Conservation (phyloP, 306 rosid species). For the Macrotyloma uniflorum region DNA sequence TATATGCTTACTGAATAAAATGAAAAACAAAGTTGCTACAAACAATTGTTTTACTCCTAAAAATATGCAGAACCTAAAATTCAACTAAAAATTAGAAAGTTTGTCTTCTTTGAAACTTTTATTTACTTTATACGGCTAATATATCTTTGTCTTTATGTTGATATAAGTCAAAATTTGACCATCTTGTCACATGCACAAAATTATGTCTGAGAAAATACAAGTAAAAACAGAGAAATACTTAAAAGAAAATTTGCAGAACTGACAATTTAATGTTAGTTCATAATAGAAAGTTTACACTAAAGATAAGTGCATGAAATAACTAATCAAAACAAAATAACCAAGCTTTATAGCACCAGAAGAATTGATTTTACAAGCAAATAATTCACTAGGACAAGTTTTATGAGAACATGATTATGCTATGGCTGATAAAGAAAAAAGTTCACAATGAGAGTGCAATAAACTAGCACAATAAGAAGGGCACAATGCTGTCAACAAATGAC, state of each 20-base stretch:
- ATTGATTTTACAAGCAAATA: constrained; percentile 5
- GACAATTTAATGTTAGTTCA: not conserved
- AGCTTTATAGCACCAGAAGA: not conserved
- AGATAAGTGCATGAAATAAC: not conserved
- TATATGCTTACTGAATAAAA: not conserved
- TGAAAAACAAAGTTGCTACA: not conserved
- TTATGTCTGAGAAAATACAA: not conserved
- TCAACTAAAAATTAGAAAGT: not conserved
- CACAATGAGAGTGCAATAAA: not conserved
- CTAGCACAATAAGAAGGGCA: not conserved
- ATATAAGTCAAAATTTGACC: not conserved
- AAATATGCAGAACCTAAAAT: not conserved
- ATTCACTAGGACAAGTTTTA: not conserved
- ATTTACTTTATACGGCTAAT: too few relatives aligned
- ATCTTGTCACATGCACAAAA: not conserved
- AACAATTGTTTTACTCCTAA: not conserved
- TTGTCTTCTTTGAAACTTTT: not conserved
- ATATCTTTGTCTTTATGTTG: too few relatives aligned
- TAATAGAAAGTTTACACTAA: not conserved
- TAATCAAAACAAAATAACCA: not conserved
- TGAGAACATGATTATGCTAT: not conserved
- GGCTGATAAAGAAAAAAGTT: not conserved
- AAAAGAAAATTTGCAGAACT: not conserved
- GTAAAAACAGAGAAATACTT: not conserved
- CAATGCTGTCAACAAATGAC: not conserved